These are phyloP conservation scores for Globisporangium iwayamae DNA, from an alignment of 352 stramenopile genomes.

Conservation along the genomic window DNA sequence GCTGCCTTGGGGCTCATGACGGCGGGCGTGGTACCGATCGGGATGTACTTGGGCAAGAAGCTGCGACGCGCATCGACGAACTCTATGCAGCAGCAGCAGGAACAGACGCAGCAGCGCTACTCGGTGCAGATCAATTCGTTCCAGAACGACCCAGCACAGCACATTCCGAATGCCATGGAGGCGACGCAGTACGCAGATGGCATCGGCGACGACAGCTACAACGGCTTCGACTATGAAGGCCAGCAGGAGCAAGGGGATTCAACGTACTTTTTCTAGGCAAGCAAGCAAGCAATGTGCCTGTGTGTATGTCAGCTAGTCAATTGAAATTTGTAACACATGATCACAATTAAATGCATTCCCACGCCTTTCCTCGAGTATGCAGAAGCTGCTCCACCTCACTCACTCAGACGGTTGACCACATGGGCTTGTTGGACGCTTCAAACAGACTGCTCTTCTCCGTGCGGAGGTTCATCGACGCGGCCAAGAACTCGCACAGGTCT, in stretches of 20 bases:
- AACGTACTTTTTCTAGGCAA: constrained; percentile 9
- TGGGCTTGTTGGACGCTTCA: constrained; percentile 38
- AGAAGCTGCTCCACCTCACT: not conserved
- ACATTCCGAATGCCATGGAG: not conserved
- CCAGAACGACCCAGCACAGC: not conserved
- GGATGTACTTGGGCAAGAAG: constrained; percentile 11
- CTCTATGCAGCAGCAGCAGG: constrained; percentile 1
- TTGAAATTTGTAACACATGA: not conserved
- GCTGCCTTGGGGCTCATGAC: constrained; percentile 5
- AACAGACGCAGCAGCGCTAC: constrained; percentile 2
- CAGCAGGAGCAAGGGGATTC: constrained; percentile 3
- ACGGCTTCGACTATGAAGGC: constrained; percentile 4
- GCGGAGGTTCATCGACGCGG: constrained; percentile 53
- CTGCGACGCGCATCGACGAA: not conserved
- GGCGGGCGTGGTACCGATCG: constrained; percentile 4
- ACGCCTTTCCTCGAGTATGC: not conserved
- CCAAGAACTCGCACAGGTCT: constrained; percentile 45
- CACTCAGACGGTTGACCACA: constrained; percentile 47
- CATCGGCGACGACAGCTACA: not conserved
- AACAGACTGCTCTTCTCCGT: constrained; percentile 45
- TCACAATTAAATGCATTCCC: too few relatives aligned
- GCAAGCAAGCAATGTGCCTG: not conserved
- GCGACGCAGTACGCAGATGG: not conserved
- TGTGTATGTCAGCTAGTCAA: not conserved
- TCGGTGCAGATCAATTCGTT: not conserved